Conservation (phyloP, 2,329 filamentous ascomycete species). For the Nemania serpens region DNA sequence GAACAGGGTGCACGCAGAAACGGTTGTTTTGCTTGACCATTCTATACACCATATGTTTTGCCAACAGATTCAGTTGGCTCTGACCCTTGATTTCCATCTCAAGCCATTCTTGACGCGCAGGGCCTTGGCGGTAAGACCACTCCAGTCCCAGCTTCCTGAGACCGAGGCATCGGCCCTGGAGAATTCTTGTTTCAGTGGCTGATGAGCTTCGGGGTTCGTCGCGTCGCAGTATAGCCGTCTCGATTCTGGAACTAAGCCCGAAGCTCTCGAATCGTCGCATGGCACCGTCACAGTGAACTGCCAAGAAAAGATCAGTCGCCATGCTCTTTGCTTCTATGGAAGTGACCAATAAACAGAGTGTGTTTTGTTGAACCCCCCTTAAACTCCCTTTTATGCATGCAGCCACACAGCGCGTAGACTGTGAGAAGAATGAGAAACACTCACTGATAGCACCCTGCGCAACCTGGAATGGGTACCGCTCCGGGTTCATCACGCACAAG, state of each 20-base stretch:
- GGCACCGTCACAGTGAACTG: conserved; percentile 20
- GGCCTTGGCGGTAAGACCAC: conserved; percentile 19
- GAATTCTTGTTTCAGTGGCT: conserved; percentile 3
- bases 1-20: background rate
- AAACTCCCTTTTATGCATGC: too few relatives aligned
- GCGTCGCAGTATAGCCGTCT: conserved; percentile 1
- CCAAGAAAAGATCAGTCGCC: background rate
- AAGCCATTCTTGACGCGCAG: background rate
- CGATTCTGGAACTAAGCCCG: background rate
- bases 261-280: background rate
- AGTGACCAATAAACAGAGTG: background rate
- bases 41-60: conserved; percentile 4
- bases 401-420: too few relatives aligned
- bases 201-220: background rate
- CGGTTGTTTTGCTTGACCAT: background rate
- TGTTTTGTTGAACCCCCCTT: background rate
- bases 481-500: conserved; percentile 10
- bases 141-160: conserved; percentile 14
- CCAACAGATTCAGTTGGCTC: conserved; percentile 11
- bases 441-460: conserved; percentile 15
- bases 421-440: background rate
- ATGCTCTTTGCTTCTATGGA: background rate
- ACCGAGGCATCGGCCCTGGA: background rate
- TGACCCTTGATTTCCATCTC: background rate
- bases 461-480: conserved; percentile 1